A percentile compares a stretch with the other conserved stretches of the same genome.
Conservation (phyloP, 192 early-diverging fungal genomes). For the Coemansia sp. region DNA sequence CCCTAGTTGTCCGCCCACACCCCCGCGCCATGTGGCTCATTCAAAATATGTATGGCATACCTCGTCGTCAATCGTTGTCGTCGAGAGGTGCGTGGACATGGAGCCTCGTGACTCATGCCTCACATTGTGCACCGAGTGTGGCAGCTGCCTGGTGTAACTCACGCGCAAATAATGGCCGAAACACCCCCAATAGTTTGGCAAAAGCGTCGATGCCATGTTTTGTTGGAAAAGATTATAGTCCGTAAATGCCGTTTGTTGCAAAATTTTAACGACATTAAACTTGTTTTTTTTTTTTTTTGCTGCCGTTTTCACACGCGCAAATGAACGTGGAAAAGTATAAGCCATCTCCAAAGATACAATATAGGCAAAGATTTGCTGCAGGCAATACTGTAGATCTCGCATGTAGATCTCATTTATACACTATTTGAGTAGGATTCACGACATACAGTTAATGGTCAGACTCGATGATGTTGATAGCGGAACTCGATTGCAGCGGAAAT, state of each 20-base stretch:
- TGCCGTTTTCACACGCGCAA: too few relatives aligned
- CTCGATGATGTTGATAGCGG: too few relatives aligned
- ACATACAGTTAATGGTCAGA: too few relatives aligned
- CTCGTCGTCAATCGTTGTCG: not conserved
- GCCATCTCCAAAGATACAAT: too few relatives aligned
- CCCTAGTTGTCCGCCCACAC: not conserved
- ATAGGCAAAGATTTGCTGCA: too few relatives aligned
- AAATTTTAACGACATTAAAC: too few relatives aligned
- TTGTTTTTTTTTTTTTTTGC: too few relatives aligned
- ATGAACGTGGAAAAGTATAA: too few relatives aligned
- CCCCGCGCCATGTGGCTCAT: slow-evolving; percentile 7
- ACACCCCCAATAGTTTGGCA: not conserved
- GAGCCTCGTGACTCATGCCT: not conserved
- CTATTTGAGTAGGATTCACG: too few relatives aligned
- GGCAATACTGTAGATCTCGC: too few relatives aligned
- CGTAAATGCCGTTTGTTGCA: not conserved
- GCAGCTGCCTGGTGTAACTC: not conserved
- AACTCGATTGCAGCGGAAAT: too few relatives aligned
- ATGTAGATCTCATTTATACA: too few relatives aligned
- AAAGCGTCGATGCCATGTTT: not conserved
- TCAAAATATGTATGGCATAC: not conserved
- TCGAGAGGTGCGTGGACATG: not conserved
- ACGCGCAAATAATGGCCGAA: not conserved
- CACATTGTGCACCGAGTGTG: not conserved
- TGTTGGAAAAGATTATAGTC: not conserved